Conservation (phyloP, 768 basidiomycete species). For the Lactarius akahatsu region DNA sequence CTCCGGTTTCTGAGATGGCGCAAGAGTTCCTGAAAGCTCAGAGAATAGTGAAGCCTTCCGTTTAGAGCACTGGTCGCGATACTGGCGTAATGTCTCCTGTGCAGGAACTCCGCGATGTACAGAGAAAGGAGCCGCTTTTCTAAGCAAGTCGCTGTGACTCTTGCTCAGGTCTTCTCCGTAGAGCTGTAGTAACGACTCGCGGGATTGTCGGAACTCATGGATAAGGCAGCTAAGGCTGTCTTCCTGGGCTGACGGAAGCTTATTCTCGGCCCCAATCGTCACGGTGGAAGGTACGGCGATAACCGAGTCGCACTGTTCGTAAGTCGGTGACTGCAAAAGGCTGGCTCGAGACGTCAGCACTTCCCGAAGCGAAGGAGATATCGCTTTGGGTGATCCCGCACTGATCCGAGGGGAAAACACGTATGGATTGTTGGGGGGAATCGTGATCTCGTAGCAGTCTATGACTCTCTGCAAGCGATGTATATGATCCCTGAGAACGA, state of each 20-base stretch:
- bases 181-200: background rate
- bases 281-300: background rate
- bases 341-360: background rate
- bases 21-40: background rate
- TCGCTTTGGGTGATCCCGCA: background rate
- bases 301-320: background rate
- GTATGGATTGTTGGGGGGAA: background rate
- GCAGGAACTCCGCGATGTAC: background rate
- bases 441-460: background rate
- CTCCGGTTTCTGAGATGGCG: constrained; percentile 2
- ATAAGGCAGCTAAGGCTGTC: constrained; percentile 2
- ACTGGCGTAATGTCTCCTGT: background rate
- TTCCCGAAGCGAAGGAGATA: background rate
- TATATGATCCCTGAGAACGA: background rate
- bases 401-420: background rate
- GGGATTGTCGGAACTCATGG: constrained; percentile 9
- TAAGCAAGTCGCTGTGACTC: background rate
- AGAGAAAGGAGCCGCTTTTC: background rate
- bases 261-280: background rate
- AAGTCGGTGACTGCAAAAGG: background rate
- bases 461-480: constrained; percentile 4
- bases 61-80: background rate
- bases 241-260: too few species aligned
- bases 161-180: constrained; percentile 15
- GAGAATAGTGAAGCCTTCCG: background rate